Conservation (phyloP, 345 rosid species). For the Aethionema arabicum region DNA sequence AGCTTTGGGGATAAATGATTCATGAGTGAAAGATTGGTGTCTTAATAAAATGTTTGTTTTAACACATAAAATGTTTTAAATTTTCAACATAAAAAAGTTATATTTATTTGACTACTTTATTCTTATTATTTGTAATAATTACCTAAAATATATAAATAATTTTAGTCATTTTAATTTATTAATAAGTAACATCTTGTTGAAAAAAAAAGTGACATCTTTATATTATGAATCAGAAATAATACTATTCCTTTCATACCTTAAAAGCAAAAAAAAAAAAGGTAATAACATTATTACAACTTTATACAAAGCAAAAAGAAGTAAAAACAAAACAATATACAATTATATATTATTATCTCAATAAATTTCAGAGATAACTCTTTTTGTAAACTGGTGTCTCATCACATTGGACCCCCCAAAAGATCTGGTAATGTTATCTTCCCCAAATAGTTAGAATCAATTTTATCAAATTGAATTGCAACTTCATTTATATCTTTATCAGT, state of each 20-base stretch:
- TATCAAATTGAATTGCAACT: slow-evolving; percentile 64
- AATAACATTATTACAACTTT: neutral
- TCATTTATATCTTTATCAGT: slow-evolving; percentile 68
- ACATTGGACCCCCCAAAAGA: slow-evolving; percentile 41
- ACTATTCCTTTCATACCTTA: too few species aligned
- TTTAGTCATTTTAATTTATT: too few species aligned
- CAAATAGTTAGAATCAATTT: slow-evolving; percentile 70
- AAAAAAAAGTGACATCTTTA: too few species aligned
- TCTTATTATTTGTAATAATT: too few species aligned
- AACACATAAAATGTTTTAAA: neutral
- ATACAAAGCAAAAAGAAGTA: neutral
- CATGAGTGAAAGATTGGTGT: slow-evolving; percentile 20
- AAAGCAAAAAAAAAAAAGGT: neutral
- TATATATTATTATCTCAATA: slow-evolving; percentile 9
- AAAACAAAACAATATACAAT: neutral
- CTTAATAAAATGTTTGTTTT: too few species aligned
- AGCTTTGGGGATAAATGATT: slow-evolving; percentile 18
- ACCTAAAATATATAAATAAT: too few species aligned
- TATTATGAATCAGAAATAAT: too few species aligned
- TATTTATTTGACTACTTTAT: too few species aligned
- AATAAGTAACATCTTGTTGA: too few species aligned
- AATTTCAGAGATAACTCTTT: slow-evolving; percentile 19
- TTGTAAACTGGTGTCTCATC: slow-evolving; percentile 20
- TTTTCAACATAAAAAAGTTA: neutral
- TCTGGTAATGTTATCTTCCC: slow-evolving; percentile 85